Evolutionary conservation across 305 asterid genomes (phyloP).

Genomic region (Fraxinus albicans): DNA sequence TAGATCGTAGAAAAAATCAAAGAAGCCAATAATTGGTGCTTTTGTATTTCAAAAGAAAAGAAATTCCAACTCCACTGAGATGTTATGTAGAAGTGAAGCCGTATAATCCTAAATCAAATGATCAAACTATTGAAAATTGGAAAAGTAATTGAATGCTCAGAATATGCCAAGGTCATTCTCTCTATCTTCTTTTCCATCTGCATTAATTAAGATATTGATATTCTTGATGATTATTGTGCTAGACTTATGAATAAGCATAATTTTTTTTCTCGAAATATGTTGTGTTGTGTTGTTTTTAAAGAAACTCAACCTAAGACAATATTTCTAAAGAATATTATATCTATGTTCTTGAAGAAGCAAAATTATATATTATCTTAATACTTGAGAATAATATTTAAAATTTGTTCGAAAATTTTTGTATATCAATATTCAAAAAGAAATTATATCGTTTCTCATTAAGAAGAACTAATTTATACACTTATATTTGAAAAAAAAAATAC

Average conservation of each 20-base stretch:
- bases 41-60: too few relatives aligned
- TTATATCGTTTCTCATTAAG: too few relatives aligned
- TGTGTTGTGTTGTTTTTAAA: neutral
- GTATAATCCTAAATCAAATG: too few relatives aligned
- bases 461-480: neutral
- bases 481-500: neutral
- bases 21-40: too few relatives aligned
- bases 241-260: neutral
- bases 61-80: too few relatives aligned
- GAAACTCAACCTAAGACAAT: neutral
- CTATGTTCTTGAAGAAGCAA: neutral
- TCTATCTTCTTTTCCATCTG: neutral
- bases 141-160: neutral
- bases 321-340: neutral
- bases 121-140: too few relatives aligned
- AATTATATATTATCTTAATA: too few relatives aligned
- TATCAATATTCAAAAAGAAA: neutral
- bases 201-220: neutral
- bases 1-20: too few relatives aligned
- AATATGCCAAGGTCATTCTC: neutral
- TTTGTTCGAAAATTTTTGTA: neutral
- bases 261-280: neutral
- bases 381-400: too few relatives aligned
- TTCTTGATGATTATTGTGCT: neutral
- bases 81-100: too few relatives aligned